phyloP scores from a whole-genome alignment of 1,139 yeast species.

The Schizosaccharomyces versatilis region DNA sequence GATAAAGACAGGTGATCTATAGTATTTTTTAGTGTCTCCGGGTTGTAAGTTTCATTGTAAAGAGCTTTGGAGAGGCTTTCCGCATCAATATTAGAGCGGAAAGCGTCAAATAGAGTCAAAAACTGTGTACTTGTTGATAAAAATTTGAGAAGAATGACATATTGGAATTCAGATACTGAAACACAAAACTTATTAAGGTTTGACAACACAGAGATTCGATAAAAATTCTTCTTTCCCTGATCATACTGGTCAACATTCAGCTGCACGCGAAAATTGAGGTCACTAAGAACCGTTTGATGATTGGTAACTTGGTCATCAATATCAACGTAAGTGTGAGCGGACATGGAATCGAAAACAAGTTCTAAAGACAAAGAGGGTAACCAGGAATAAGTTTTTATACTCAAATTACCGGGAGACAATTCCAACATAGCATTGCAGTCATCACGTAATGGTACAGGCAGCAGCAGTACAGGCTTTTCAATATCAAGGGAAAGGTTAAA shows the following conservation, averaged over 20 bases:
- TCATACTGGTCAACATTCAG: background rate
- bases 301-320: background rate
- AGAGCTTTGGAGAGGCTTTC: too few relatives aligned
- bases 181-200: background rate
- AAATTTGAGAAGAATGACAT: background rate
- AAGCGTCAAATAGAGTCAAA: too few relatives aligned
- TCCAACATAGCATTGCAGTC: background rate
- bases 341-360: background rate
- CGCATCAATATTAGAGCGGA: too few relatives aligned
- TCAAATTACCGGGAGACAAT: background rate
- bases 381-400: background rate
- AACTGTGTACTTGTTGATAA: too few relatives aligned
- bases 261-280: background rate
- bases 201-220: background rate
- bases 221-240: background rate
- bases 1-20: too few relatives aligned
- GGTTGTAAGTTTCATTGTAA: too few relatives aligned
- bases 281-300: background rate
- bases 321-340: background rate
- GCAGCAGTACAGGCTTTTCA: background rate
- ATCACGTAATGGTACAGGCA: background rate
- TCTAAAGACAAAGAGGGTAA: background rate
- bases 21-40: too few relatives aligned
- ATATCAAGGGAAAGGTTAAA: background rate
- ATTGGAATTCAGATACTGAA: background rate